These are phyloP conservation scores for Cyclospora cayetanensis DNA, from an alignment of 169 alveolate species.

Conservation along the genomic window DNA sequence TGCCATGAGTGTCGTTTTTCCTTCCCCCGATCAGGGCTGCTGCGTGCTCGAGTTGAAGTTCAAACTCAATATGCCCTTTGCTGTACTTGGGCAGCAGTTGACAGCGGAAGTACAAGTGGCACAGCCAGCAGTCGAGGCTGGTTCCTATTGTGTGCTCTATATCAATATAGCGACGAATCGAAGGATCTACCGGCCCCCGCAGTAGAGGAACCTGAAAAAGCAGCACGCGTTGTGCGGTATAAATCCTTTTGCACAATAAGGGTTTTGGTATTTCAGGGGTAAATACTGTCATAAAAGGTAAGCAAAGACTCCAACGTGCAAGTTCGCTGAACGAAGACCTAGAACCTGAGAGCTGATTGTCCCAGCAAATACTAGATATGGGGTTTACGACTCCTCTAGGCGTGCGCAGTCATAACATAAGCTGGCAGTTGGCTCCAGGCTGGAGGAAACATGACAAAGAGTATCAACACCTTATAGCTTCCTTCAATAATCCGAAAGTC, in stretches of 20 bases:
- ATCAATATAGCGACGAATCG: slow-evolving; percentile 76
- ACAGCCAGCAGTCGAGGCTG: slow-evolving; percentile 81
- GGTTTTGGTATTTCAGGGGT: neutral
- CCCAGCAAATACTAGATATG: too few species aligned
- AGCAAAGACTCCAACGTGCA: too few species aligned
- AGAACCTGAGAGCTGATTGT: too few species aligned
- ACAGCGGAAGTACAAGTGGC: slow-evolving; percentile 79
- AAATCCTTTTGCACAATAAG: neutral
- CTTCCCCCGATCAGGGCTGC: slow-evolving; percentile 62
- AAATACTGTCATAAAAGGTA: too few species aligned
- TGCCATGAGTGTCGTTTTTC: neutral
- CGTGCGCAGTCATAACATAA: too few species aligned
- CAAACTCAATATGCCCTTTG: slow-evolving; percentile 71
- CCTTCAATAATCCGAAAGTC: slow-evolving; percentile 81
- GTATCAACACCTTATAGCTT: slow-evolving; percentile 76
- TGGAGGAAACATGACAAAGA: too few species aligned
- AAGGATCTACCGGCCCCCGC: slow-evolving; percentile 76
- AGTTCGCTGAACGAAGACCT: too few species aligned
- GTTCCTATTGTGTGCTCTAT: slow-evolving; percentile 76
- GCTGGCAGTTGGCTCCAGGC: too few species aligned
- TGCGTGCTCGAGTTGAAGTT: slow-evolving; percentile 66
- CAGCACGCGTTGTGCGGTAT: neutral
- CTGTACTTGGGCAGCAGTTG: slow-evolving; percentile 69
- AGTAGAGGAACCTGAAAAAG: slow-evolving; percentile 57
- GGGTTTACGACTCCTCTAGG: too few species aligned